Evolutionary conservation across 2,329 filamentous ascomycete species (phyloP).

Genomic region (Epichloe brachyelytri): DNA sequence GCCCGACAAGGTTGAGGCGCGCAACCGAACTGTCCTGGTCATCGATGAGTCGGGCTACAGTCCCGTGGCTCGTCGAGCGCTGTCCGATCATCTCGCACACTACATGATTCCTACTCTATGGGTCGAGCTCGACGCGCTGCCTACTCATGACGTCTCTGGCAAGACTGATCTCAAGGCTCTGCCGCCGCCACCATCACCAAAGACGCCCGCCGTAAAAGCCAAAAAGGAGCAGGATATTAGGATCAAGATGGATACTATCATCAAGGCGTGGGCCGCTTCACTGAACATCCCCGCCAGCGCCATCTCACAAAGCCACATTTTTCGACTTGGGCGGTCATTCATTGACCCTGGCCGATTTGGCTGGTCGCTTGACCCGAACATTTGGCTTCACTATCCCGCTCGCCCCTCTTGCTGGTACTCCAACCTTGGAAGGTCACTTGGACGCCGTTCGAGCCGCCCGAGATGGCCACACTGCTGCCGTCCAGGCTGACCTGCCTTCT

Average conservation of each 20-base stretch:
- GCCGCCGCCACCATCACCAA: slow-evolving; percentile 48
- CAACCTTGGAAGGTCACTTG: slow-evolving; percentile 61
- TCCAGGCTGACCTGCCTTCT: slow-evolving; percentile 62
- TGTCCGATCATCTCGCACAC: slow-evolving; percentile 56
- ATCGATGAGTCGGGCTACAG: slow-evolving; percentile 62
- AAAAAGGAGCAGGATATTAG: slow-evolving; percentile 45
- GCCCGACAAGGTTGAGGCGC: slow-evolving; percentile 45
- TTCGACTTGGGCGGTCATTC: slow-evolving; percentile 75
- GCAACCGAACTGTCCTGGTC: slow-evolving; percentile 46
- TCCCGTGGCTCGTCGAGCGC: slow-evolving; percentile 49
- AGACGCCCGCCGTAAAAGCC: slow-evolving; percentile 24
- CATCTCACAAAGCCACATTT: slow-evolving; percentile 61
- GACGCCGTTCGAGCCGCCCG: slow-evolving; percentile 57
- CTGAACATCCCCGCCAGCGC: slow-evolving; percentile 50
- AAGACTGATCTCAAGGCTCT: slow-evolving; percentile 64
- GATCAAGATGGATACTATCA: slow-evolving; percentile 53
- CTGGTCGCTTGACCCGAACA: slow-evolving; percentile 52
- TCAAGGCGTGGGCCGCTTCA: slow-evolving; percentile 58
- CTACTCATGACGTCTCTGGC: slow-evolving; percentile 66
- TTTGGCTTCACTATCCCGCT: slow-evolving; percentile 66
- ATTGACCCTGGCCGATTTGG: slow-evolving; percentile 61
- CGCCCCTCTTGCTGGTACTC: slow-evolving; percentile 54
- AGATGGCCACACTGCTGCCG: slow-evolving; percentile 59
- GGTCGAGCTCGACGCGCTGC: slow-evolving; percentile 58
- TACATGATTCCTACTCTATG: slow-evolving; percentile 76